These are phyloP conservation scores for Leccinum rimulosum DNA, from an alignment of 768 basidiomycete genomes.

Conservation along the genomic window DNA sequence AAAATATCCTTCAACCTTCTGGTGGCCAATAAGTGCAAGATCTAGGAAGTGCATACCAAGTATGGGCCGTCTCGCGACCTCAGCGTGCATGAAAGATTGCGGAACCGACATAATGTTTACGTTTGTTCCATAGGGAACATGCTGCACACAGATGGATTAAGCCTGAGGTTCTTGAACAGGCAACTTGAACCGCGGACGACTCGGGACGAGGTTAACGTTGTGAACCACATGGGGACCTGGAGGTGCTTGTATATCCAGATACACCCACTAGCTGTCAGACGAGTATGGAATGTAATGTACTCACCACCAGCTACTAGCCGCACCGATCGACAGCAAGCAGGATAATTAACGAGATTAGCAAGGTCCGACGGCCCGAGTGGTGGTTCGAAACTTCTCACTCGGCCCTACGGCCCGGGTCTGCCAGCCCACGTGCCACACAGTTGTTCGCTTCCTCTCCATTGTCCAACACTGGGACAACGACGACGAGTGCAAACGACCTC, in stretches of 20 bases:
- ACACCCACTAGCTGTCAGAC: slow-evolving; percentile 12
- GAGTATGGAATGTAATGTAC: not conserved
- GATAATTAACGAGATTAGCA: not conserved
- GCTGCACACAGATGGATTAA: not conserved
- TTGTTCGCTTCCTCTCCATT: too few species aligned
- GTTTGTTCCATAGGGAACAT: not conserved
- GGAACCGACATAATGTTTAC: slow-evolving; percentile 15
- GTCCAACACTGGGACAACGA: not conserved
- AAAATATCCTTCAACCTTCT: slow-evolving; percentile 7
- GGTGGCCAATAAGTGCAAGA: slow-evolving; percentile 13
- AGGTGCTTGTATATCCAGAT: slow-evolving; percentile 6
- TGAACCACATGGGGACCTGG: slow-evolving; percentile 5
- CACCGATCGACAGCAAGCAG: not conserved
- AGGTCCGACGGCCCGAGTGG: not conserved
- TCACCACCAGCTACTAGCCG: not conserved
- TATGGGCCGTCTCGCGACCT: slow-evolving; percentile 4
- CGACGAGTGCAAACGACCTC: not conserved
- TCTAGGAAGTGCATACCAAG: not conserved
- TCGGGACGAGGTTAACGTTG: not conserved
- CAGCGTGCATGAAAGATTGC: slow-evolving; percentile 14
- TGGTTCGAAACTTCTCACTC: not conserved
- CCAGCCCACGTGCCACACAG: not conserved
- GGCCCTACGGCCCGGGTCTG: not conserved
- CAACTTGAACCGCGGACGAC: slow-evolving; percentile 16
- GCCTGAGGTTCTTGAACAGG: slow-evolving; percentile 8